Evolutionary conservation across 306 rosid species (phyloP), one percentile per base, ranked within the genome.

Genomic region (Begonia masoniana): DNA sequence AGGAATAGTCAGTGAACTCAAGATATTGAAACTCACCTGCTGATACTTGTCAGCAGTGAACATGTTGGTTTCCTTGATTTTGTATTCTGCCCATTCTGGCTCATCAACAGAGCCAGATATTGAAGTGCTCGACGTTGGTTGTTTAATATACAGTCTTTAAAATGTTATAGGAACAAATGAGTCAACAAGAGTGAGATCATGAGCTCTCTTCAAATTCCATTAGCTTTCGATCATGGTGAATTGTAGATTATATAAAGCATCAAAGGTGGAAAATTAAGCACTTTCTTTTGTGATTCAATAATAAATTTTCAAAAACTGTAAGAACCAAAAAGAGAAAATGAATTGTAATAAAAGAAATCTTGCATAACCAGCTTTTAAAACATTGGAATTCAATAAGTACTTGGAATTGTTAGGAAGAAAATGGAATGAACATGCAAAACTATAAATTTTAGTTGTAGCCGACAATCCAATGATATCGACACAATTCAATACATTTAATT

Each of bases 21-120:
- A n/a, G n/a, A n/a, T n/a, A n/a, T n/a, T n/a, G n/a, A n/a, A n/a
- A 52, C 79, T 72, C 79, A 86, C 99, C 84, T 86, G 99, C 72
- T 91, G 99, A 68, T 91, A 91, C 66, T 86, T 86, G 69, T 91
- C 99, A 48, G 72, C 88, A 15, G 94, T 91, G 60, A 91, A 91
- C 82, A 91, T 66, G 69, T 86, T 91, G 69, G 94, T 83, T 71
- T 91, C 99, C 68, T 86, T 91, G 14, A 91, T 86, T 72, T 83
- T 91, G 81, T 86, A 91, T 68, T 86, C 96, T 24, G 88, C 88
- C 99, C 99, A 91, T 63, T 86, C 94, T 14, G 52, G 65, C 56
- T 86, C 78, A 46, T 66, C 69, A 2, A 70, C 75, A 21, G 73
- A 55, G 61, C 80, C 86, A 12, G 79, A 73, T 59, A 77, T 9